Evolutionary conservation across 2,329 filamentous ascomycete species (phyloP), one percentile per base, ranked within the genome.

Genomic region (Ascochyta clinopodiicola): DNA sequence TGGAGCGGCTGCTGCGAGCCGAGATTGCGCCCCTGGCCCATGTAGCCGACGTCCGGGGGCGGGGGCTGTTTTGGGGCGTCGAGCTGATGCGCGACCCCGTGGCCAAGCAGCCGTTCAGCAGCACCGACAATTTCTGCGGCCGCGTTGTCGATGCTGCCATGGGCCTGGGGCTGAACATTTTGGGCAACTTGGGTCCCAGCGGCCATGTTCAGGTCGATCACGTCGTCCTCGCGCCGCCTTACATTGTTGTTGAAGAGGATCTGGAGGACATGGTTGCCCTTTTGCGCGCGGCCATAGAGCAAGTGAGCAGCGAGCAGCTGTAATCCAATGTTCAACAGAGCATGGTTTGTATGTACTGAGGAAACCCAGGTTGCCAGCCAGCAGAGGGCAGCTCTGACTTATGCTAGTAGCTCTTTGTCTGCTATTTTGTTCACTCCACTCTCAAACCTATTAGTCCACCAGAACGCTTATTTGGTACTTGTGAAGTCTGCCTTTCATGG

Each of bases 211-310:
- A 29, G 4, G 88, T 88, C 12, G 89, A 92, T 66, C 87, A 90
- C 70, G 76, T 90, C 21, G 77, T 91, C 19, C 63, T 92, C 7
- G 83, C 87, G 3, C 89, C 89, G 6, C 81, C 88, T 0, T 90
- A 86, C 72, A 90, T 21, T 37, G 35, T 37, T 2, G 27, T 10
- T 2, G 27, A 29, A 12, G 27, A 9, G 27, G 27, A 29, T 29
- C 27, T 29, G 27, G 27, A 29, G 27, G 27, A 29, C 4, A 29
- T 29, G 27, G 27, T 29, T 1, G 9, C 27, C 9, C 27, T 29
- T 12, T 29, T 29, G 27, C 27, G 27, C 27, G 27, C 27, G 27
- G 27, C 27, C 27, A 29, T 29, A 8, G 9, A 29, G 27, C 27
- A 29, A 2, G 27, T 29, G 27, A 27, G 25, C 25, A 27, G 25